Base-by-base conservation (phyloP, 106 monocot species). In the Platanthera zijinensis region DNA sequence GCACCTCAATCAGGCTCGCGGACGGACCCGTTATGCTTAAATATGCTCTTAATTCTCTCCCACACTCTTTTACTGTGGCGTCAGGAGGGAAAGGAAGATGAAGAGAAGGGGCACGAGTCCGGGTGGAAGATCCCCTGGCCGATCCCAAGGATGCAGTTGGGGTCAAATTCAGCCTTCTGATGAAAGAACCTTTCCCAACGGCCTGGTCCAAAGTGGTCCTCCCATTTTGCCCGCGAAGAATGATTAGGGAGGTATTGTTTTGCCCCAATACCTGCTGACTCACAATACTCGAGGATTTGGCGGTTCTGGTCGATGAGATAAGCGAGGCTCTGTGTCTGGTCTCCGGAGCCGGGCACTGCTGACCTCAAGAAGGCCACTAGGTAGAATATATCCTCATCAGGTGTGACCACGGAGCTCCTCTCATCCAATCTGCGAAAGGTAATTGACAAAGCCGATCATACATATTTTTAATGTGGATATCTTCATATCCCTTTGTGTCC, bases 301-400 rank as follows among this genome's bases (percentile, higher is more conserved):
- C 73, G 57, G 70, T 96, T 96, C 64, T 96, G 90, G 2, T 51
- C 32, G 56, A 0, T 77, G 53, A 92, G 78, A 28, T 86, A 73
- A 25, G 77, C 75, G 13, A 87, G 64, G 47, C 72, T 87, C 82
- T 84, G 83, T 1, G 74, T 78, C 51, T 76, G 78, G 21, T 95
- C 89, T 47, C 57, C 50, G 10, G 85, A 78, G 61, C 77, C 88
- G 1, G 78, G 76, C 70, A 92, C 17, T 4, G 85, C 95, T 8
- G 90, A 92, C 51, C 90, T 70, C 13, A 96, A 77, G 54, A 96
- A 86, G 4, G 82, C 90, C 68, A 96, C 92, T 79, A 87, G 69
- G 86, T 96, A 96, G 90, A 96, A 96, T 30, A 90, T 85, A 2
- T 86, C 95, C 83, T 96, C 95, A 7, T 88, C 80, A 7, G 95